phyloP scores from a whole-genome alignment of 257 asterid species.

The Gentiana straminea region DNA sequence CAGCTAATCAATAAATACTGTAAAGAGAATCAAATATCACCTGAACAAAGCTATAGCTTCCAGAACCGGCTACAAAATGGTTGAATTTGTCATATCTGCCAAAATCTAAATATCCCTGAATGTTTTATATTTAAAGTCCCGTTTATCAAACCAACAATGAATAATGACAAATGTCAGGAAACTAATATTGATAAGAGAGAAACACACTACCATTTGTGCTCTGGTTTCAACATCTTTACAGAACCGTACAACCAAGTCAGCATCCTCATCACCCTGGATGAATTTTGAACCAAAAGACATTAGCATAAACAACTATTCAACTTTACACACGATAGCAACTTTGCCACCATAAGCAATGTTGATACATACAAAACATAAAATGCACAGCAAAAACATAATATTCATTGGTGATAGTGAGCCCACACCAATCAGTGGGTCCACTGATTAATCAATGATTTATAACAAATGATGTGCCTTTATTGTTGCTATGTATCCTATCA shows the following conservation, averaged over 20 bases:
- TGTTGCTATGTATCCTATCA: too few relatives aligned
- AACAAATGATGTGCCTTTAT: too few relatives aligned
- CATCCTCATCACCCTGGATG: slow-evolving; percentile 32
- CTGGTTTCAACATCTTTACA: slow-evolving; percentile 91
- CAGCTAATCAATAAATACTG: not conserved
- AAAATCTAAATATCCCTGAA: slow-evolving; percentile 85
- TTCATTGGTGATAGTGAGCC: too few relatives aligned
- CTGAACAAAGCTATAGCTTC: slow-evolving; percentile 55
- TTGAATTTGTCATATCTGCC: slow-evolving; percentile 80
- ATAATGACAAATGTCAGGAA: not conserved
- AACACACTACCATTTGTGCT: slow-evolving; percentile 46
- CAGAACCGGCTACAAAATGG: slow-evolving; percentile 57
- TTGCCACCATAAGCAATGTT: not conserved
- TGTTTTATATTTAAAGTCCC: slow-evolving; percentile 23
- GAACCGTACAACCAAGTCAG: slow-evolving; percentile 71
- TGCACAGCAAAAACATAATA: too few relatives aligned
- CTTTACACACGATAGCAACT: not conserved
- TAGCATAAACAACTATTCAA: slow-evolving; percentile 1
- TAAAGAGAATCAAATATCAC: slow-evolving; percentile 24
- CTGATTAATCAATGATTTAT: too few relatives aligned
- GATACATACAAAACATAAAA: too few relatives aligned
- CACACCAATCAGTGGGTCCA: too few relatives aligned
- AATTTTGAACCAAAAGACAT: slow-evolving; percentile 10
- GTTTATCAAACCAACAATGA: not conserved
- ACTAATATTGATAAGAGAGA: slow-evolving; percentile 3